phyloP scores from a whole-genome alignment of 371 early-diverging fungal genomes.

The Mitosporidium daphniae region DNA sequence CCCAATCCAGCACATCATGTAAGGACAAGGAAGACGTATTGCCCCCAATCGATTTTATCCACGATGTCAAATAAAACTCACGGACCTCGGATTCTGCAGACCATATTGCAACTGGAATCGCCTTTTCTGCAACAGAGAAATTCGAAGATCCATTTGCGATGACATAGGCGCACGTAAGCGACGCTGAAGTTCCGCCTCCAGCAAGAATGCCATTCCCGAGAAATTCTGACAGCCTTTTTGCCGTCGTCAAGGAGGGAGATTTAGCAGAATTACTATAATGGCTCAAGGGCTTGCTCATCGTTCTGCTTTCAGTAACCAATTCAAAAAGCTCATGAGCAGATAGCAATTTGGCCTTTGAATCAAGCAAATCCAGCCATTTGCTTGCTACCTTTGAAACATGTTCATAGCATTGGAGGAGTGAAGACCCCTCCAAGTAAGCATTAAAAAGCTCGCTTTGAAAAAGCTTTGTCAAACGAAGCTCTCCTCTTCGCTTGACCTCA shows the following conservation, averaged over 20 bases:
- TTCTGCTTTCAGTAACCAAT: constrained; percentile 81
- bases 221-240: constrained; percentile 77
- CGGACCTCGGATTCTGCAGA: constrained; percentile 32
- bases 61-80: constrained; percentile 52
- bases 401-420: constrained; percentile 56
- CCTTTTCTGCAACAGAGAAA: constrained; percentile 63
- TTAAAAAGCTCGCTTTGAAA: constrained; percentile 83
- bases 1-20: constrained; percentile 81
- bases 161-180: constrained; percentile 81
- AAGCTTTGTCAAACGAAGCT: constrained; percentile 85
- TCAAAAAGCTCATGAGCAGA: constrained; percentile 70
- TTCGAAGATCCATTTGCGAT: constrained; percentile 51
- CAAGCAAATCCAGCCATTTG: constrained; percentile 81
- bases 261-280: constrained; percentile 57
- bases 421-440: constrained; percentile 46
- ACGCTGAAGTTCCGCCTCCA: constrained; percentile 77
- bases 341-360: constrained; percentile 23
- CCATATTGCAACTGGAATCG: constrained; percentile 83
- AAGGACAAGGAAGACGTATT: constrained; percentile 20
- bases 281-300: constrained; percentile 68
- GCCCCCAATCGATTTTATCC: constrained; percentile 41
- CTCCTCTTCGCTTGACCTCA: constrained; percentile 92
- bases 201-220: constrained; percentile 86
- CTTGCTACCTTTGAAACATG: constrained; percentile 54
- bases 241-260: constrained; percentile 74